Conservation (phyloP, 441 rosid genomes). For the Biscutella laevigata region DNA sequence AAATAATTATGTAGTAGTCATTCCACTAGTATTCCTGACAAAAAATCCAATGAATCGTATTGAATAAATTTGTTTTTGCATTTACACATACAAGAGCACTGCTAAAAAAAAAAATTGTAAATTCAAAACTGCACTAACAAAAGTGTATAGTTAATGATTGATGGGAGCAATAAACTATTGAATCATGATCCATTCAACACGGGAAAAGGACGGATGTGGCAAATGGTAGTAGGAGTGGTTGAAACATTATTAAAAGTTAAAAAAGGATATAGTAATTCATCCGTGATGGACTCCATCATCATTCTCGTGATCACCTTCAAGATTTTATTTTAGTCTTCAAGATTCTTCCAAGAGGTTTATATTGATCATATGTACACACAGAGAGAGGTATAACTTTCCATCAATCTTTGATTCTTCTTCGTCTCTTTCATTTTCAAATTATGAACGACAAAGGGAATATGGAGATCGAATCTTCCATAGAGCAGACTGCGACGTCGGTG, state of each 20-base stretch:
- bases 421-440: not conserved
- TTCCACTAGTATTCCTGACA: no score
- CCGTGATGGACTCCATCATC: conserved; percentile 16
- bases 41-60: no score
- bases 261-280: conserved; percentile 15
- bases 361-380: not conserved
- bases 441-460: conserved; percentile 10
- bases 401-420: not conserved
- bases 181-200: conserved; percentile 4
- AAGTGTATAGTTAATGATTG: not conserved
- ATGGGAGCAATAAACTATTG: not conserved
- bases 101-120: not conserved
- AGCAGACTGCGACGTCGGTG: not conserved
- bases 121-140: not conserved
- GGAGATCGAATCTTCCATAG: not conserved
- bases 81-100: not conserved
- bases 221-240: conserved; percentile 1
- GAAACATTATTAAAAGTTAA: conserved; percentile 10
- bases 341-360: not conserved
- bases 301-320: conserved; percentile 14
- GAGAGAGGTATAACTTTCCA: not conserved
- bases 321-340: not conserved
- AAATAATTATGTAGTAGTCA: no score
- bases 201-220: not conserved
- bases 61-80: not conserved